These are phyloP conservation scores for Macrophomina tecta DNA, from an alignment of 2,329 filamentous ascomycete genomes.

Conservation along the genomic window DNA sequence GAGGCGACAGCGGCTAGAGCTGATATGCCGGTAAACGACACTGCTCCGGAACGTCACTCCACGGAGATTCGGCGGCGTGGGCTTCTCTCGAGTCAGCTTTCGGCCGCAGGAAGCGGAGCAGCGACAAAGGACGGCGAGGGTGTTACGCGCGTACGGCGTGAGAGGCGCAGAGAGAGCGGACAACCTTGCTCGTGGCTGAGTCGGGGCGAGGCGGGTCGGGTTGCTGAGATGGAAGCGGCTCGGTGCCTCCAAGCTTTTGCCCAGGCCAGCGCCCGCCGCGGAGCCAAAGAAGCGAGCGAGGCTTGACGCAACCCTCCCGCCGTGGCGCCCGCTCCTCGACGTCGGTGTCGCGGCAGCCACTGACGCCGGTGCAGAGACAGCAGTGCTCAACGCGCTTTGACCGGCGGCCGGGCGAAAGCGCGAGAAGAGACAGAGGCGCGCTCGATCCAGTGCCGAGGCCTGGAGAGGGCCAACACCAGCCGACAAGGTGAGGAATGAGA, in stretches of 20 bases:
- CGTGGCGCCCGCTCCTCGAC: not conserved
- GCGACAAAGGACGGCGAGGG: not conserved
- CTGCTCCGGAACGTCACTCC: not conserved
- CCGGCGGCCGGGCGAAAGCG: not conserved
- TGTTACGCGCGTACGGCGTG: not conserved
- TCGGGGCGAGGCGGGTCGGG: not conserved
- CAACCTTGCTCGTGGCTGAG: not conserved
- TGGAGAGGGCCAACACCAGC: not conserved
- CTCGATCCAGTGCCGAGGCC: not conserved
- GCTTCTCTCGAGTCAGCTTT: slow-evolving; percentile 8
- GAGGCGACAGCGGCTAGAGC: not conserved
- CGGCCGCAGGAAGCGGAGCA: not conserved
- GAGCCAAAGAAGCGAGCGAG: slow-evolving; percentile 7
- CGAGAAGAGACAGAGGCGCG: not conserved
- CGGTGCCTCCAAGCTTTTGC: slow-evolving; percentile 7
- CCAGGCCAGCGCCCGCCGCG: not conserved
- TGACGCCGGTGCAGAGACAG: slow-evolving; percentile 17
- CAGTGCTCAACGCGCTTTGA: not conserved
- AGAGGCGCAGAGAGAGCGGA: too few species aligned
- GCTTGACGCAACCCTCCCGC: slow-evolving; percentile 16
- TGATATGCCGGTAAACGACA: not conserved
- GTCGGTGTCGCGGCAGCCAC: not conserved
- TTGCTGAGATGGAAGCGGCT: not conserved
- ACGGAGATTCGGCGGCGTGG: not conserved
- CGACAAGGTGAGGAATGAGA: not conserved